Evolutionary conservation across 805 yeast genomes (phyloP), one percentile per base, ranked within the genome.

Genomic region (Vanderwaltozyma verrucispora): DNA sequence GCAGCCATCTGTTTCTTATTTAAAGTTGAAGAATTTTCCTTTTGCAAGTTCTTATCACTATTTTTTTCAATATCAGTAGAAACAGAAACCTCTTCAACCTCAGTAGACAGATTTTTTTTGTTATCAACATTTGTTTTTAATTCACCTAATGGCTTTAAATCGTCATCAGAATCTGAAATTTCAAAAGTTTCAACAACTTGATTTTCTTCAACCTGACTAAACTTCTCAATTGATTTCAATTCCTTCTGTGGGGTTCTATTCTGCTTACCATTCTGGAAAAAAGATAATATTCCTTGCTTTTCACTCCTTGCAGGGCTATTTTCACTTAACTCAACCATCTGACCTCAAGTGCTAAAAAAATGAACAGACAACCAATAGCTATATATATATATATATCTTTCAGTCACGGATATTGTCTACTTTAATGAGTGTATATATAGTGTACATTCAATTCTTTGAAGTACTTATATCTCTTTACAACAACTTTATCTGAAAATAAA

Each of bases 261-360:
- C 20, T 21, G 25, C 5, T 18, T 19, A 8, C 21, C 41, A 31
- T 41, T 43, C 35, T 50, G 54, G 26, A 54, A 52, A 30, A 51
- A 54, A 3, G 56, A 47, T 18, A 51, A 32, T 19, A 51, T 54
- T 8, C 57, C 27, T 24, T 24, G 27, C n/a, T 13, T 24, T 10
- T 24, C n/a, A 4, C 11, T 13, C 13, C 11, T 24, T 4, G 11
- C 9, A 24, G 27, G 27, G 11, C n/a, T 24, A 16, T 33, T 20
- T 17, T 16, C 31, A 29, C 27, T 15, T 15, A 18, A 9, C 28
- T 9, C 13, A 9, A 21, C 10, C 24, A n/a, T n/a, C n/a, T n/a
- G n/a, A n/a, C n/a, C n/a, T n/a, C n/a, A n/a, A n/a, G n/a, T n/a
- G n/a, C n/a, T n/a, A n/a, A n/a, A n/a, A n/a, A n/a, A n/a, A n/a